These are phyloP conservation scores for Thozetella sp. DNA, from an alignment of 495 filamentous ascomycete species.

Conservation along the genomic window DNA sequence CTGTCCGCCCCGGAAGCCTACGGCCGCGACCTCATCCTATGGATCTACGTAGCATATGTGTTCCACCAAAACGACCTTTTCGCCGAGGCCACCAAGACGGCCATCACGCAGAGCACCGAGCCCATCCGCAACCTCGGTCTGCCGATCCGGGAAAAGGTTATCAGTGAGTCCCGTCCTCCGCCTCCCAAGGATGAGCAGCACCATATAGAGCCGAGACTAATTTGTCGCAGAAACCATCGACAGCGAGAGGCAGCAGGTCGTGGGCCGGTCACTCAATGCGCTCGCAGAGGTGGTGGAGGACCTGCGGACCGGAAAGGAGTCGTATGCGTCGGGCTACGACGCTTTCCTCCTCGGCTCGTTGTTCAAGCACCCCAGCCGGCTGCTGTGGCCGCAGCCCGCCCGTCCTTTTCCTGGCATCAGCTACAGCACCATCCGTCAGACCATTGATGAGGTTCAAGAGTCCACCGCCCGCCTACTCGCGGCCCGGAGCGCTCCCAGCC, in stretches of 20 bases:
- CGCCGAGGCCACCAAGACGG: conserved; percentile 17
- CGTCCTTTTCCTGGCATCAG: conserved; percentile 18
- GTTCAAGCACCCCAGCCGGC: conserved; percentile 14
- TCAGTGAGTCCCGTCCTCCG: conserved; percentile 16
- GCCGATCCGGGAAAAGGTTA: conserved; percentile 26
- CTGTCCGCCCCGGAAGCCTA: conserved; percentile 10
- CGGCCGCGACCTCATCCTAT: conserved; percentile 18
- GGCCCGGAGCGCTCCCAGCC: conserved; percentile 4
- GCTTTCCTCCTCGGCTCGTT: conserved; percentile 26
- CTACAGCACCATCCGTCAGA: conserved; percentile 12
- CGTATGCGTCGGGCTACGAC: conserved; percentile 19
- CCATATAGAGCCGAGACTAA: background rate
- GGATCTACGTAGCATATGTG: conserved; percentile 26
- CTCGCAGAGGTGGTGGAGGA: background rate
- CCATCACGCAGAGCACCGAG: conserved; percentile 11
- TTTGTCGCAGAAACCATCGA: background rate
- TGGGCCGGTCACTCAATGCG: background rate
- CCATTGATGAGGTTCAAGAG: conserved; percentile 8
- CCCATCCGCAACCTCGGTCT: conserved; percentile 18
- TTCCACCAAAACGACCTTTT: conserved; percentile 25
- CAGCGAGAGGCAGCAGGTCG: background rate
- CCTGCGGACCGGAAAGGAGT: conserved; percentile 4
- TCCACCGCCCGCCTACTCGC: conserved; percentile 2
- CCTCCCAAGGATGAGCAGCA: no score
- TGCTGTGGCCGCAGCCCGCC: conserved; percentile 20